Conservation (phyloP, 2,329 filamentous ascomycete genomes). For the Neofusicoccum laricinum region DNA sequence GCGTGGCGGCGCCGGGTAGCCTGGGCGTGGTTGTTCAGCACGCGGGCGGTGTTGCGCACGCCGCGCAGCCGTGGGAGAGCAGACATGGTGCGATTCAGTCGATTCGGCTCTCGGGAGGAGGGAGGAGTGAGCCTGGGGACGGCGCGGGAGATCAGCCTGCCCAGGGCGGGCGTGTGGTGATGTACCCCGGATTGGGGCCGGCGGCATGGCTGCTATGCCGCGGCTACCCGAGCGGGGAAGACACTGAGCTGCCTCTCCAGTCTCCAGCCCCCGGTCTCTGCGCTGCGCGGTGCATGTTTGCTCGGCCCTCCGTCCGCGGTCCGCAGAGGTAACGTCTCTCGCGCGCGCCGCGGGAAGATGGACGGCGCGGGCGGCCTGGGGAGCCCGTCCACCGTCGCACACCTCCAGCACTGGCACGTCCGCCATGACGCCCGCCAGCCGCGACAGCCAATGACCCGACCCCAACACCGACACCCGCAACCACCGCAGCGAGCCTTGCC, state of each 20-base stretch:
- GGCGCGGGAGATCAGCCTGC: conserved; percentile 23
- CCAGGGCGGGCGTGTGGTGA: conserved; percentile 18
- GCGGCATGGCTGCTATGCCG: background rate
- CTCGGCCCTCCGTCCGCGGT: background rate
- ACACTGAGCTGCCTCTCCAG: no score
- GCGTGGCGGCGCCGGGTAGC: background rate
- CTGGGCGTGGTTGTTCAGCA: background rate
- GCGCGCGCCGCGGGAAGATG: background rate
- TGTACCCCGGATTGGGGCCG: background rate
- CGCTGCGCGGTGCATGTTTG: background rate
- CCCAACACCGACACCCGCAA: background rate
- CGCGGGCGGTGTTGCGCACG: background rate
- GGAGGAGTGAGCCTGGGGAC: conserved; percentile 17
- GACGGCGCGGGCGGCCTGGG: background rate
- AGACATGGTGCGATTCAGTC: background rate
- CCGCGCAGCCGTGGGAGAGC: background rate
- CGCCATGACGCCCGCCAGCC: background rate
- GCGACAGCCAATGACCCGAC: background rate
- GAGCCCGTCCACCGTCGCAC: background rate
- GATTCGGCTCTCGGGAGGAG: background rate
- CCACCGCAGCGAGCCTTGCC: background rate
- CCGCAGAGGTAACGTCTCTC: background rate
- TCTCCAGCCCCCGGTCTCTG: no score
- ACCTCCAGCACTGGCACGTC: background rate
- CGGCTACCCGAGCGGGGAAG: conserved; percentile 12